A percentile compares a stretch with the other conserved stretches of the same genome.
phyloP scores from a whole-genome alignment of 2,329 filamentous ascomycete genomes.

The Pyricularia grisea region DNA sequence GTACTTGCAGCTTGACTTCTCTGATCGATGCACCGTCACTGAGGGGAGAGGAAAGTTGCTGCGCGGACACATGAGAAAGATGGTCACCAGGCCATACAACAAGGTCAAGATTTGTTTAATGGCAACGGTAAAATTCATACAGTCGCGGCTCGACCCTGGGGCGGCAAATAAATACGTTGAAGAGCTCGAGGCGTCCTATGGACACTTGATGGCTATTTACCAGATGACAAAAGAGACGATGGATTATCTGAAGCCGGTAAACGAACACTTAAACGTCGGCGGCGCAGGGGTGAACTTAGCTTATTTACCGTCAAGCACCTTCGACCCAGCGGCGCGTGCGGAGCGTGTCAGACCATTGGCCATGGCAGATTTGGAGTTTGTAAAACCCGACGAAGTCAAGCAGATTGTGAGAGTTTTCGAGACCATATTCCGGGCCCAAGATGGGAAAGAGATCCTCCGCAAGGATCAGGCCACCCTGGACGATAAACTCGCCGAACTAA shows the following conservation, averaged over 20 bases:
- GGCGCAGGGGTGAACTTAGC: not conserved
- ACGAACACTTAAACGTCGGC: not conserved
- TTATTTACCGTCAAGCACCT: not conserved
- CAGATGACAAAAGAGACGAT: not conserved
- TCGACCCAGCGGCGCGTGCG: not conserved
- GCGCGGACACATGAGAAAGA: not conserved
- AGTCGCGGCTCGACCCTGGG: not conserved
- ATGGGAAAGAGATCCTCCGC: not conserved
- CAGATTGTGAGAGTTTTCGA: not conserved
- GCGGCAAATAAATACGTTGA: not conserved
- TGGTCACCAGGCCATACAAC: not conserved
- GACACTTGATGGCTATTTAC: not conserved
- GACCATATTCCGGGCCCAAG: not conserved
- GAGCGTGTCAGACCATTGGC: not conserved
- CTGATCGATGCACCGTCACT: not conserved
- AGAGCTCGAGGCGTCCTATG: not conserved
- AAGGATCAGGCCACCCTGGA: not conserved
- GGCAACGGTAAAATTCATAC: not conserved
- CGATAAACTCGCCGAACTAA: not conserved
- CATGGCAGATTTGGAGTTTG: not conserved
- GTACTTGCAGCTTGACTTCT: not conserved
- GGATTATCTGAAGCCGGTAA: not conserved
- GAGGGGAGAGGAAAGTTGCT: not conserved
- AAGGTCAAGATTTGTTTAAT: not conserved
- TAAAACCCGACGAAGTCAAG: not conserved